These are phyloP conservation scores for Trichoderma sp. DNA, from an alignment of 2,329 filamentous ascomycete species.

Conservation along the genomic window DNA sequence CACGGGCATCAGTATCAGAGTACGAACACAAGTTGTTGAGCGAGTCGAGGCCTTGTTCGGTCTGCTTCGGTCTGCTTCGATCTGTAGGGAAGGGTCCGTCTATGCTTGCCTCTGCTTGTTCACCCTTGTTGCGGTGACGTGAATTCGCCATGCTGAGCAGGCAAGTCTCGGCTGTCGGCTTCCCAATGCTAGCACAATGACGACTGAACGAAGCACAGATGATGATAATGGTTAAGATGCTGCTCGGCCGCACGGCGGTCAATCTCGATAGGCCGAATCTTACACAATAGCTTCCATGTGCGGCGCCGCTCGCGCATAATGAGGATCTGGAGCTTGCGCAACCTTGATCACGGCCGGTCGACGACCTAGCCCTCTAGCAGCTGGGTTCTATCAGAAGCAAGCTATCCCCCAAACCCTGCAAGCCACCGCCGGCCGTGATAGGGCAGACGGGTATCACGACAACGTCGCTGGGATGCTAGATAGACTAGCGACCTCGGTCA, in stretches of 20 bases:
- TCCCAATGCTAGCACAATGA: conserved; percentile 18
- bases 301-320: conserved; percentile 22
- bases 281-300: conserved; percentile 3
- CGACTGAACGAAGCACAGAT: conserved; percentile 8
- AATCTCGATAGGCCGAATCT: conserved; percentile 15
- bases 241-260: conserved; percentile 20
- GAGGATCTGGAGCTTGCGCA: conserved; percentile 29
- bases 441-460: conserved; percentile 19
- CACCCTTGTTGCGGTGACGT: conserved; percentile 10
- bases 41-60: conserved; percentile 9
- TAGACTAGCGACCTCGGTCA: neutral
- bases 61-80: conserved; percentile 15
- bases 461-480: conserved; percentile 12
- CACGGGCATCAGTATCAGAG: neutral
- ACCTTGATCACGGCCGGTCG: conserved; percentile 27
- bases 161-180: conserved; percentile 25
- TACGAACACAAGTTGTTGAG: neutral
- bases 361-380: conserved; percentile 8
- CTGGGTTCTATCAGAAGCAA: neutral
- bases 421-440: conserved; percentile 11
- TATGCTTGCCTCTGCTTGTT: neutral
- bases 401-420: neutral
- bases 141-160: neutral
- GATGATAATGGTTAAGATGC: neutral
- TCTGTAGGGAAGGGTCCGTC: neutral